phyloP scores from a whole-genome alignment of 73 alveolate genomes.

The Effrenium voratum region DNA sequence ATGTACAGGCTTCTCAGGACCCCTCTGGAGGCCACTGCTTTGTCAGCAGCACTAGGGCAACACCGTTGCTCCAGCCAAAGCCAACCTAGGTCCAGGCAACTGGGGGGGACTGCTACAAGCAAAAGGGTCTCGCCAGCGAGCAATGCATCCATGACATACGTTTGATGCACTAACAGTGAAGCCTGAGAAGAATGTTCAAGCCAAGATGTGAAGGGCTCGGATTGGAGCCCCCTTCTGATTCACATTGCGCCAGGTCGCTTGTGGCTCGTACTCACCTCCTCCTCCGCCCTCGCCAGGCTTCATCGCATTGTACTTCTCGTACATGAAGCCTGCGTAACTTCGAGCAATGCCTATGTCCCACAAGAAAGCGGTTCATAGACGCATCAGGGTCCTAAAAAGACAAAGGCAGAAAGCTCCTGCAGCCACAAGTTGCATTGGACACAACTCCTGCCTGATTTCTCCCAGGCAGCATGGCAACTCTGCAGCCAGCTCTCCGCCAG shows the following conservation, averaged over 20 bases:
- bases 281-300: constrained; percentile 47
- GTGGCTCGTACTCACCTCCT: constrained; percentile 80
- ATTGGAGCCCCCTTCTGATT: too few species aligned
- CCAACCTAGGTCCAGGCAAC: constrained; percentile 52
- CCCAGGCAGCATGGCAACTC: constrained; percentile 40
- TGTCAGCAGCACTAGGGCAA: constrained; percentile 39
- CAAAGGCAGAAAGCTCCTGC: neutral
- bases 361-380: neutral
- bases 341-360: neutral
- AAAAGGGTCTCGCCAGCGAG: too few species aligned
- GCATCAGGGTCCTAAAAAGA: neutral
- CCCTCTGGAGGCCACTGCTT: constrained; percentile 16
- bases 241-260: constrained; percentile 18
- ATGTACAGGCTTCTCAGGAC: neutral
- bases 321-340: neutral
- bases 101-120: too few species aligned
- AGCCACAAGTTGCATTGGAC: neutral
- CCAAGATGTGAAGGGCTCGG: too few species aligned
- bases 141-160: too few species aligned
- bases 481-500: constrained; percentile 41
- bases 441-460: neutral
- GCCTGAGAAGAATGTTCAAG: too few species aligned
- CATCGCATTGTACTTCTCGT: constrained; percentile 38
- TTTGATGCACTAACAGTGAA: too few species aligned
- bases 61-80: constrained; percentile 87